Conservation (phyloP, 345 rosid genomes). For the Citrus glauca region DNA sequence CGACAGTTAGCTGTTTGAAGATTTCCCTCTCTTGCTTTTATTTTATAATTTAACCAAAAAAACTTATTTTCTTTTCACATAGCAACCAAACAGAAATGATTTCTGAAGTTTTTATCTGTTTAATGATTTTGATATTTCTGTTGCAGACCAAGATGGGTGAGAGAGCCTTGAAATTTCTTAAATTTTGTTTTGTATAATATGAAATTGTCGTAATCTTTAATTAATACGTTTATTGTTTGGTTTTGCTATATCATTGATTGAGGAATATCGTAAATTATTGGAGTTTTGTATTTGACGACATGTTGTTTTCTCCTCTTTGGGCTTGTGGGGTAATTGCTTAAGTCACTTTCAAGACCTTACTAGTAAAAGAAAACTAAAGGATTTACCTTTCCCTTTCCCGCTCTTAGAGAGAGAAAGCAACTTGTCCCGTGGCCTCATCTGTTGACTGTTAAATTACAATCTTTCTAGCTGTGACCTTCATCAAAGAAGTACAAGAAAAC, state of each 20-base stretch:
- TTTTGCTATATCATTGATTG: conserved; percentile 8
- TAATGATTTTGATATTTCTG: conserved; percentile 3
- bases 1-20: conserved; percentile 9
- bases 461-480: conserved; percentile 23
- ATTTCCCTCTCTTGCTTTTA: neutral
- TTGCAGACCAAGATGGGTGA: conserved; percentile 3
- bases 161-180: conserved; percentile 6
- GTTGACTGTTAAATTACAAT: conserved; percentile 18
- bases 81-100: neutral
- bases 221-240: conserved; percentile 9
- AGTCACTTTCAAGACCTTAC: conserved; percentile 32
- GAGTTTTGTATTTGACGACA: conserved; percentile 15
- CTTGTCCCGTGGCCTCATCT: conserved; percentile 19
- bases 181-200: neutral
- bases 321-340: conserved; percentile 28
- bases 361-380: conserved; percentile 17
- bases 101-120: neutral
- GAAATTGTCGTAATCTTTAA: conserved; percentile 7
- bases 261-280: conserved; percentile 17
- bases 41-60: too few species aligned
- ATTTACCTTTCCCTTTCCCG: conserved; percentile 25
- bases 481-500: conserved; percentile 19
- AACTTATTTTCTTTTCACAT: neutral
- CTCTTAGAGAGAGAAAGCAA: conserved; percentile 16
- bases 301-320: conserved; percentile 24